Evolutionary conservation across 371 early-diverging fungal species (phyloP), one percentile per base, ranked within the genome.

Genomic region (Polyrhizophydium stewartii): DNA sequence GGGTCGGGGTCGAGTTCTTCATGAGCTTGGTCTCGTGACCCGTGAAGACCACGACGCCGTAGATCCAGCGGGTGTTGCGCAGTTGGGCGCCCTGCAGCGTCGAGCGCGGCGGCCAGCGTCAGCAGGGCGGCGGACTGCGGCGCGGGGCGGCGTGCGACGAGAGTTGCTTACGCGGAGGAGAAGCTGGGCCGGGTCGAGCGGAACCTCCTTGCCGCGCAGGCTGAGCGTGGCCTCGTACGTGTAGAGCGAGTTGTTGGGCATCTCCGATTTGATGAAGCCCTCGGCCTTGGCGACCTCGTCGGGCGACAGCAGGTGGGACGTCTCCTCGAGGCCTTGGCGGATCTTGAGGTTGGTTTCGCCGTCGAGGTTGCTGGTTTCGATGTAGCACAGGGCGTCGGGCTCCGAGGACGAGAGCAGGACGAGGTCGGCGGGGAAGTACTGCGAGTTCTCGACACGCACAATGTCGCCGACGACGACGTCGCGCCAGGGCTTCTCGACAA

Each of bases 11-110:
- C 0, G 77, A 68, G 65, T 93, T 93, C 61, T 80, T 81, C 47
- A 91, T 85, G 56, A 93, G 75, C 61, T 90, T 89, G 33, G 92
- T 86, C 59, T 93, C 89, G 66, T 87, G 88, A 19, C 93, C 93
- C 1, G 91, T 82, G 65, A 87, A 92, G n/a, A 92, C 78, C 0
- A 85, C 89, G 43, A 89, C 75, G 17, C 87, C 92, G 57, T 83
- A 87, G 33, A 87, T 74, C 67, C 84, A 89, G 2, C 84, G 78
- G 0, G 92, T 91, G 63, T 92, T 91, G 55, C 91, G 81, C 49
- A 93, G 77, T 61, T 86, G 81, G 1, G 92, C 88, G 21, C 93
- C 93, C 57, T 87, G 81, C 57, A 81, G 73, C 30, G 28, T 31
- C 9, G 30, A 21, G 46, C 22, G 57, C 6, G 25, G 25, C 21